Percentiles rank a stretch among this genome's conserved stretches.
phyloP scores from a whole-genome alignment of 2,329 filamentous ascomycete species.

The Chaetomiaceae sp. region DNA sequence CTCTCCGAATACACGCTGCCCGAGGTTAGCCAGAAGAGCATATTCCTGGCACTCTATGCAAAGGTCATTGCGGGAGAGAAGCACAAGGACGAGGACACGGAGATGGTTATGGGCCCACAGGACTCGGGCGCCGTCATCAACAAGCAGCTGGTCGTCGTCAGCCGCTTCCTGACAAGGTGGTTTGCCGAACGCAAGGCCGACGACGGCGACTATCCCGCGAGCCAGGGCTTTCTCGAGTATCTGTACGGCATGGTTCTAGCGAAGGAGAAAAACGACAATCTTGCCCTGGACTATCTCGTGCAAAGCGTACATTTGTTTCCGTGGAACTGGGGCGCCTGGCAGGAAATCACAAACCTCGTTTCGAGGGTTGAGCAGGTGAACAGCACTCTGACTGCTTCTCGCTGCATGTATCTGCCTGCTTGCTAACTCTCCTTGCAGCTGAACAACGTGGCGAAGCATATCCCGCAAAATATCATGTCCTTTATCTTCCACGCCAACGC shows the following conservation, averaged over 20 bases:
- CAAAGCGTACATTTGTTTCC: slow-evolving; percentile 83
- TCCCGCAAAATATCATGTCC: slow-evolving; percentile 87
- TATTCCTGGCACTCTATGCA: slow-evolving; percentile 89
- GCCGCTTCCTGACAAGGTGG: slow-evolving; percentile 73
- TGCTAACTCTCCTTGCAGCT: slow-evolving; percentile 50
- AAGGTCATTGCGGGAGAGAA: slow-evolving; percentile 94
- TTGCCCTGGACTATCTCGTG: slow-evolving; percentile 82
- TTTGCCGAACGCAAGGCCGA: slow-evolving; percentile 61
- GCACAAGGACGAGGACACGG: slow-evolving; percentile 89
- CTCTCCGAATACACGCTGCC: slow-evolving; percentile 38
- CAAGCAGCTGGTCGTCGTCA: slow-evolving; percentile 73
- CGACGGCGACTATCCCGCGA: slow-evolving; percentile 54
- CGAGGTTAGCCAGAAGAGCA: slow-evolving; percentile 76
- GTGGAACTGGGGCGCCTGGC: slow-evolving; percentile 97
- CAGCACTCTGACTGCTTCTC: no score
- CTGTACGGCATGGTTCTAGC: slow-evolving; percentile 86
- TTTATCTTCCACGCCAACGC: slow-evolving; percentile 92
- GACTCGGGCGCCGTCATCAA: slow-evolving; percentile 82
- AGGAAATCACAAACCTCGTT: slow-evolving; percentile 80
- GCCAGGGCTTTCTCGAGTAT: slow-evolving; percentile 93
- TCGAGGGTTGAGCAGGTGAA: slow-evolving; percentile 75
- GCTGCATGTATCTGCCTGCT: no score
- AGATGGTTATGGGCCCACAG: slow-evolving; percentile 93
- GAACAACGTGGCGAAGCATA: slow-evolving; percentile 62
- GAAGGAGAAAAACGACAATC: slow-evolving; percentile 83